Base-by-base conservation (phyloP, 1,284 basidiomycete species). In the Ustilago nuda region DNA sequence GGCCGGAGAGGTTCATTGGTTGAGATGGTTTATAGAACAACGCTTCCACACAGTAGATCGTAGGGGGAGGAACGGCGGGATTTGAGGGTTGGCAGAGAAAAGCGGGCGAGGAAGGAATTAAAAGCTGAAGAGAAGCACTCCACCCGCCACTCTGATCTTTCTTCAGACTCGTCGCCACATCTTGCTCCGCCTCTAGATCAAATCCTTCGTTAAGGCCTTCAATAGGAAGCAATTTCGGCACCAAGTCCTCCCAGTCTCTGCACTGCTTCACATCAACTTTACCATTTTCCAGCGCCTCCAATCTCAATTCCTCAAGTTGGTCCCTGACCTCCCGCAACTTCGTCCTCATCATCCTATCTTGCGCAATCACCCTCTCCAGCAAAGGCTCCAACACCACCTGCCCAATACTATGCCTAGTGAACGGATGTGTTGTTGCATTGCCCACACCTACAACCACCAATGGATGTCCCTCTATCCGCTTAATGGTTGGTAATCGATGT, bases 1-100 rank as follows among this genome's bases (percentile, higher is more conserved):
- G 23, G 2, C 74, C 74, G 13, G 74, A 76, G 1, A 69, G 61
- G 17, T 76, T 76, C 74, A 76, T 76, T 33, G 69, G 13, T 2
- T 68, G 66, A 0, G 61, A 41, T 0, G 74, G 69, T 27, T 76
- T 76, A 66, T 60, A 72, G 6, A 76, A 65, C 30, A 36, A 30
- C 1, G 72, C 43, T 3, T 66, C 32, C 27, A 76, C 23, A 17
- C 36, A 30, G 53, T 2, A 37, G 23, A 9, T 33, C 23, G 19
- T 41, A 12, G 13, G 12, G 2, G 41, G 15, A 23, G 17, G 50
- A 12, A n/a, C 33, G 11, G 9, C 23, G 23, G 23, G 23, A 27
- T 27, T 27, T 27, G 23, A 27, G 23, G 57, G 43, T 15, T 45
- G 33, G 35, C 30, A 17, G 32, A 66, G 54, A 45, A 36, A 3